Evolutionary conservation across 768 basidiomycete genomes (phyloP).

Genomic region (Paxillus rubicundulus): DNA sequence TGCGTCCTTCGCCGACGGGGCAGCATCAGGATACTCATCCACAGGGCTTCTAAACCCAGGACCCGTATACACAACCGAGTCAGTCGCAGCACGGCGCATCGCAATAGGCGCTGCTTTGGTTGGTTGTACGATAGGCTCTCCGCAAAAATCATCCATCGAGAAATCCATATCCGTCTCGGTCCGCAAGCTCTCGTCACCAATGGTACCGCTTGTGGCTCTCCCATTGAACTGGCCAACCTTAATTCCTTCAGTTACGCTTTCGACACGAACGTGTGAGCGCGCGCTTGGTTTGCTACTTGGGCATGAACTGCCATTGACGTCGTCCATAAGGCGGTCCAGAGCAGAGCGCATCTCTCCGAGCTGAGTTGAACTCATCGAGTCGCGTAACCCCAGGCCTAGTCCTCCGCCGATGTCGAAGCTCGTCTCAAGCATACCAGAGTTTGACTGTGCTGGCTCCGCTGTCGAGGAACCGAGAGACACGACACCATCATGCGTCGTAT

Average conservation of each 20-base stretch:
- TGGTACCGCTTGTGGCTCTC: slow-evolving; percentile 36
- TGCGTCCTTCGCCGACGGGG: slow-evolving; percentile 60
- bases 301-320: slow-evolving; percentile 40
- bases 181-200: slow-evolving; percentile 26
- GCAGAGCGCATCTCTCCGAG: slow-evolving; percentile 73
- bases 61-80: slow-evolving; percentile 37
- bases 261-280: slow-evolving; percentile 20
- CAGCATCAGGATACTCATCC: slow-evolving; percentile 35
- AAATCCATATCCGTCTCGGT: slow-evolving; percentile 35
- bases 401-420: slow-evolving; percentile 25
- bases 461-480: not conserved
- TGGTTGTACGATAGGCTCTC: slow-evolving; percentile 11
- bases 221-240: slow-evolving; percentile 34
- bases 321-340: slow-evolving; percentile 70
- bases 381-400: slow-evolving; percentile 24
- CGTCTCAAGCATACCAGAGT: slow-evolving; percentile 18
- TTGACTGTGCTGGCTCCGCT: slow-evolving; percentile 8
- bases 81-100: slow-evolving; percentile 52
- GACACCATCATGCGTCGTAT: not conserved
- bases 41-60: slow-evolving; percentile 35
- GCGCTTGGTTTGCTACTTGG: slow-evolving; percentile 21
- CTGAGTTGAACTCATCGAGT: slow-evolving; percentile 50
- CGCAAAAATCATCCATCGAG: slow-evolving; percentile 25
- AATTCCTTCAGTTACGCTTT: slow-evolving; percentile 33
- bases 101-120: slow-evolving; percentile 21